Conservation (phyloP, 2,329 filamentous ascomycete species). For the Talaromyces sp. region DNA sequence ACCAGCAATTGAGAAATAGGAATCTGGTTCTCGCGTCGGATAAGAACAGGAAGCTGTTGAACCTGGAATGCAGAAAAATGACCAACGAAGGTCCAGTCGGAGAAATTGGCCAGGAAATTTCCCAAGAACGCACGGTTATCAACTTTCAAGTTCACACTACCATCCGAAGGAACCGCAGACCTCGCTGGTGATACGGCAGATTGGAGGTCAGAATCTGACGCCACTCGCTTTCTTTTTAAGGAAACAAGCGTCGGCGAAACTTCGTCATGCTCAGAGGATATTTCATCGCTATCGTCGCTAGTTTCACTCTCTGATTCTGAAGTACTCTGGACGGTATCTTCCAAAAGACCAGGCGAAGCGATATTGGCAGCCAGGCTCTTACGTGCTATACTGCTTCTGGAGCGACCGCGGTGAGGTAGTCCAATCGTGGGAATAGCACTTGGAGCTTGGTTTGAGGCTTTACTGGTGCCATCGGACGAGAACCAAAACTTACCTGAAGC, state of each 20-base stretch:
- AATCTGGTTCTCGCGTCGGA: constrained; percentile 39
- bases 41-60: constrained; percentile 34
- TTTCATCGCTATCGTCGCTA: constrained; percentile 33
- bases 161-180: constrained; percentile 21
- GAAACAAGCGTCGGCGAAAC: constrained; percentile 23
- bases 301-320: constrained; percentile 32
- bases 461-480: constrained; percentile 12
- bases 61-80: constrained; percentile 42
- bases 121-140: constrained; percentile 41
- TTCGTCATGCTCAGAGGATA: constrained; percentile 22
- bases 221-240: constrained; percentile 40
- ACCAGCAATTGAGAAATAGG: constrained; percentile 45
- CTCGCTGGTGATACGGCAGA: constrained; percentile 34
- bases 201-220: constrained; percentile 35
- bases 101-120: constrained; percentile 42
- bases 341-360: constrained; percentile 8
- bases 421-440: constrained; percentile 44
- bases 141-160: constrained; percentile 20
- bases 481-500: constrained; percentile 51
- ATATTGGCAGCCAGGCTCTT: constrained; percentile 6
- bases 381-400: constrained; percentile 2
- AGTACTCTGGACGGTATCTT: constrained; percentile 18
- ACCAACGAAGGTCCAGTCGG: constrained; percentile 44
- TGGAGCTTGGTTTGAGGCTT: constrained; percentile 9
- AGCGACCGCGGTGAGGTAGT: constrained; percentile 31